phyloP scores from a whole-genome alignment of 179 eudicot genomes.

The Beta lomatogona region DNA sequence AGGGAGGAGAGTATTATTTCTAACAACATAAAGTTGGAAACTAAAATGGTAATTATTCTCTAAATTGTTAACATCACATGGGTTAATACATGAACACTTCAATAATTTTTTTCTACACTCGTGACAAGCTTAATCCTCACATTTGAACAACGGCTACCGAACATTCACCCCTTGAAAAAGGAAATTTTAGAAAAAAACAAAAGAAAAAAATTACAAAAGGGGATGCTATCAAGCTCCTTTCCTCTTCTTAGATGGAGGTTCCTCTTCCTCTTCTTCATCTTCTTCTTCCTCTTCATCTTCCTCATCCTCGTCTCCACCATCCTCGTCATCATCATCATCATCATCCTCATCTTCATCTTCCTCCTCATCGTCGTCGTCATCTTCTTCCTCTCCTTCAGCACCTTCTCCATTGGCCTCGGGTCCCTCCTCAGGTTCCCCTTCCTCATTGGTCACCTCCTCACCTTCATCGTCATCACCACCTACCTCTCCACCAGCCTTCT shows the following conservation, averaged over 20 bases:
- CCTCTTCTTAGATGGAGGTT: slow-evolving; percentile 50
- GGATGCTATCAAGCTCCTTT: slow-evolving; percentile 30
- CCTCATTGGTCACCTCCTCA: no score
- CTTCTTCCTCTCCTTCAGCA: slow-evolving; percentile 31
- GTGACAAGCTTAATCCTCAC: slow-evolving; percentile 29
- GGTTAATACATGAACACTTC: slow-evolving; percentile 26
- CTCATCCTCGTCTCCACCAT: slow-evolving; percentile 30
- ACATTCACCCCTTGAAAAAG: neutral
- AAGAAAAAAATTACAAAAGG: slow-evolving; percentile 3
- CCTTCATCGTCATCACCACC: no score
- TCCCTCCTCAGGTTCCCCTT: no score
- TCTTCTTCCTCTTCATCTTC: slow-evolving; percentile 36
- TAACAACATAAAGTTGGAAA: neutral
- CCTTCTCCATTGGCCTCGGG: no score
- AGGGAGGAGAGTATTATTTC: slow-evolving; percentile 7
- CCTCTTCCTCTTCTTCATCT: slow-evolving; percentile 38
- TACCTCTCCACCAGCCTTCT: slow-evolving; percentile 39
- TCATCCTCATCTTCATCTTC: slow-evolving; percentile 50
- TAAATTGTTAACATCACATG: slow-evolving; percentile 17
- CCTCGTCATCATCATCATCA: slow-evolving; percentile 44
- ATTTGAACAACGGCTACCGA: slow-evolving; percentile 26
- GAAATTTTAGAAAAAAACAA: neutral
- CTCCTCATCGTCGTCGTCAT: no score
- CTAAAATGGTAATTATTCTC: slow-evolving; percentile 25
- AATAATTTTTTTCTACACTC: slow-evolving; percentile 28